Conservation (phyloP, 1,139 yeast genomes). For the Scheffersomyces lignicola region DNA sequence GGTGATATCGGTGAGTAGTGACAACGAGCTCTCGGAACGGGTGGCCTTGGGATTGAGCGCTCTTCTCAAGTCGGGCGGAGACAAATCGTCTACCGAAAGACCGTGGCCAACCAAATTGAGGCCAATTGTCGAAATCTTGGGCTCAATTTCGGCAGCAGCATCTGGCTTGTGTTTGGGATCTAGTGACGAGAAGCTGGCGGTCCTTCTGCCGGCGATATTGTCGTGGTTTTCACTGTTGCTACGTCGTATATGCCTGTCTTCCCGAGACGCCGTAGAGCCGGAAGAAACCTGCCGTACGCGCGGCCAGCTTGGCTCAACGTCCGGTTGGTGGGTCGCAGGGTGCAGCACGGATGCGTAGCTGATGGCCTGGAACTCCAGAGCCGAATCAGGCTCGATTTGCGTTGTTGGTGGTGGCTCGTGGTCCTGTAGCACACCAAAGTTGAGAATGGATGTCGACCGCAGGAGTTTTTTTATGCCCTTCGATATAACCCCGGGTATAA, state of each 20-base stretch:
- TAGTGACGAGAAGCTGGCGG: constrained; percentile 25
- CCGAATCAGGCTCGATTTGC: not conserved
- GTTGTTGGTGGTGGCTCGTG: constrained; percentile 1
- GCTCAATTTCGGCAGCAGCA: not conserved
- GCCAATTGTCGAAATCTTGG: constrained; percentile 18
- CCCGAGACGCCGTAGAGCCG: not conserved
- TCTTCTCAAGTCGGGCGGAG: constrained; percentile 16
- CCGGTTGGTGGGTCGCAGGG: not conserved
- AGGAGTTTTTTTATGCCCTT: constrained; percentile 23
- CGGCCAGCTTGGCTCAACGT: too few species aligned
- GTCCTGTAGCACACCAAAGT: constrained; percentile 9
- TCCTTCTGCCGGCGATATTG: constrained; percentile 16
- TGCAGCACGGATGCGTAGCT: constrained; percentile 25
- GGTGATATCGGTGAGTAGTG: not conserved
- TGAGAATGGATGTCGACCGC: constrained; percentile 22
- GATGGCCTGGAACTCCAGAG: constrained; percentile 30
- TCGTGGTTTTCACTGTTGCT: constrained; percentile 4
- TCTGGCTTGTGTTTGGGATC: constrained; percentile 27
- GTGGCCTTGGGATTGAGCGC: not conserved
- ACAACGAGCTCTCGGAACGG: constrained; percentile 1
- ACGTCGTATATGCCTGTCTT: not conserved
- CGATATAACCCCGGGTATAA: constrained; percentile 16
- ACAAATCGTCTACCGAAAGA: constrained; percentile 25
- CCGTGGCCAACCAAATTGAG: constrained; percentile 26
- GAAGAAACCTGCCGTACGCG: constrained; percentile 1